phyloP scores from a whole-genome alignment of 805 yeast genomes.

The Danielozyma ontarioensis region DNA sequence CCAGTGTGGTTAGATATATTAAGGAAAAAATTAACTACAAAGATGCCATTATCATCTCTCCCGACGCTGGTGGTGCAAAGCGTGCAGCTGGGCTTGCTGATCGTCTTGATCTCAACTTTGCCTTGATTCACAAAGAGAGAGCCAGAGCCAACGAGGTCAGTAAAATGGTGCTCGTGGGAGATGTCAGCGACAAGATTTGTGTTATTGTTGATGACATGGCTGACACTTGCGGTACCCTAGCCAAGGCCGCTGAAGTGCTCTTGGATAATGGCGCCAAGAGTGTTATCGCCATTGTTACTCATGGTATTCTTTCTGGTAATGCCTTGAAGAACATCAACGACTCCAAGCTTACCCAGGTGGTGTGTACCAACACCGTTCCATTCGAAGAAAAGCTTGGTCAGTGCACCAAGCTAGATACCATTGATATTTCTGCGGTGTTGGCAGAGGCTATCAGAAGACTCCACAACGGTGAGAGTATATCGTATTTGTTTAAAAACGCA shows the following conservation, averaged over 20 bases:
- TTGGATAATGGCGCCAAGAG: constrained; percentile 74
- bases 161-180: constrained; percentile 94
- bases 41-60: constrained; percentile 78
- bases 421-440: constrained; percentile 79
- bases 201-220: constrained; percentile 96
- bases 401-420: constrained; percentile 69
- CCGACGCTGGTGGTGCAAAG: constrained; percentile 99
- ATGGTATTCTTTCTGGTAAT: constrained; percentile 84
- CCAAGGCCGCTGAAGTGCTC: constrained; percentile 88
- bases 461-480: constrained; percentile 94
- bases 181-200: constrained; percentile 78
- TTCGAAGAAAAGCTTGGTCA: constrained; percentile 53
- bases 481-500: constrained; percentile 72
- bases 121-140: constrained; percentile 94
- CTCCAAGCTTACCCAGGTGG: constrained; percentile 64
- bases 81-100: constrained; percentile 95
- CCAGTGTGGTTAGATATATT: constrained; percentile 79
- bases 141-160: constrained; percentile 93
- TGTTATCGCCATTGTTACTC: constrained; percentile 93
- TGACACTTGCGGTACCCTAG: constrained; percentile 95
- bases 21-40: constrained; percentile 53
- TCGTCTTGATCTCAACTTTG: constrained; percentile 84
- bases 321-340: constrained; percentile 71
- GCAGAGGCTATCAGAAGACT: constrained; percentile 94
- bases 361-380: constrained; percentile 93